Conservation (phyloP, 2,329 filamentous ascomycete species). For the Didymella exigua region DNA sequence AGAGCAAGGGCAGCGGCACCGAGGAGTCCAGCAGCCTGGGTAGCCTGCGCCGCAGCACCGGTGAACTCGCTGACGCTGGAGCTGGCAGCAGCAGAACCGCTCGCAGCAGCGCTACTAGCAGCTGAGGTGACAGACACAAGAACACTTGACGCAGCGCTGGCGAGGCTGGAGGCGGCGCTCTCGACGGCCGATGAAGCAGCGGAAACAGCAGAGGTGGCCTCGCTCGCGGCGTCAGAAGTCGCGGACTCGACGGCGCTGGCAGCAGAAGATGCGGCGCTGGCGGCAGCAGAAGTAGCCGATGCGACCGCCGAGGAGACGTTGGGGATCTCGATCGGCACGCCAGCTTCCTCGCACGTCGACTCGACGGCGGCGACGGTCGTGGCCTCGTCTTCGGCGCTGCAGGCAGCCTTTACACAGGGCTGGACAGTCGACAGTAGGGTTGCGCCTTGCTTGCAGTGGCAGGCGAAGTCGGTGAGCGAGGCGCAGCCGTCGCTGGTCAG, state of each 20-base stretch:
- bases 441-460: constrained; percentile 52
- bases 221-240: constrained; percentile 4
- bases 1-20: constrained; percentile 45
- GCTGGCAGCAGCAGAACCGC: constrained; percentile 18
- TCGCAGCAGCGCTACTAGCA: neutral
- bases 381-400: constrained; percentile 47
- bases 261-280: constrained; percentile 10
- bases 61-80: constrained; percentile 36
- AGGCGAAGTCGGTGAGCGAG: constrained; percentile 54
- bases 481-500: constrained; percentile 54
- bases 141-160: constrained; percentile 14
- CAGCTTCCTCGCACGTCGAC: constrained; percentile 41
- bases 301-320: constrained; percentile 21
- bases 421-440: constrained; percentile 50
- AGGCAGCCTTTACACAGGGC: constrained; percentile 55
- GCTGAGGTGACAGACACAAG: neutral
- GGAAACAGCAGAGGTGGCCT: constrained; percentile 7
- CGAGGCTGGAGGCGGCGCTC: constrained; percentile 14
- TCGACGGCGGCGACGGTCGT: constrained; percentile 37
- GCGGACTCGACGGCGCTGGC: constrained; percentile 7
- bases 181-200: constrained; percentile 19
- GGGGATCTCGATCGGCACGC: constrained; percentile 39
- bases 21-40: constrained; percentile 42
- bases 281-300: constrained; percentile 16
- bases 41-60: constrained; percentile 42